Conservation (phyloP, 352 stramenopile species). For the Elongisporangium anandrum region DNA sequence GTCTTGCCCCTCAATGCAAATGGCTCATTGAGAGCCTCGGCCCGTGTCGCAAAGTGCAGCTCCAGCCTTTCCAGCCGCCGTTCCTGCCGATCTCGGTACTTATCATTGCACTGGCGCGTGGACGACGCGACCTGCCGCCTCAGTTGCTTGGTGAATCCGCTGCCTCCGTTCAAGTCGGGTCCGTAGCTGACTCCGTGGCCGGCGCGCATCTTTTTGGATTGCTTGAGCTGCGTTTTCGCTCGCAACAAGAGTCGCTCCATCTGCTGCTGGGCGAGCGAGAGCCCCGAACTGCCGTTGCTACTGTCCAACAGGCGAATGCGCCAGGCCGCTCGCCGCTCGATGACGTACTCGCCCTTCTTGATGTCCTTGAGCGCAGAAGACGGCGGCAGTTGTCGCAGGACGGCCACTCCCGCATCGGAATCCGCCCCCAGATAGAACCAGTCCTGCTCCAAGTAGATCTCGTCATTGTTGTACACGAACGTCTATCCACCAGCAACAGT, state of each 20-base stretch:
- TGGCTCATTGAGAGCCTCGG: neutral
- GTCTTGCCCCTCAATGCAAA: neutral
- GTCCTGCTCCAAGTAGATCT: slow-evolving; percentile 80
- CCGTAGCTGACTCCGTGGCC: slow-evolving; percentile 46
- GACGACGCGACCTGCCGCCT: slow-evolving; percentile 40
- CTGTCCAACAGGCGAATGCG: slow-evolving; percentile 66
- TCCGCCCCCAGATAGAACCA: slow-evolving; percentile 81
- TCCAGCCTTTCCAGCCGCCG: slow-evolving; percentile 32
- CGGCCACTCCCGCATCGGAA: slow-evolving; percentile 50
- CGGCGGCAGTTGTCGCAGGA: slow-evolving; percentile 56
- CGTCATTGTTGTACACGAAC: slow-evolving; percentile 82
- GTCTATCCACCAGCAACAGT: slow-evolving; percentile 24
- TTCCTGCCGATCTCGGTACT: slow-evolving; percentile 38
- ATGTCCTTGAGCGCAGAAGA: slow-evolving; percentile 22
- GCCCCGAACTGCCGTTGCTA: slow-evolving; percentile 51
- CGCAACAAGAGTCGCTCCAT: slow-evolving; percentile 73
- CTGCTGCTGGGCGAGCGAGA: slow-evolving; percentile 72
- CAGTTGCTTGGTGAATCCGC: slow-evolving; percentile 45
- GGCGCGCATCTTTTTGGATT: slow-evolving; percentile 64
- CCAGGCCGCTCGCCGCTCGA: slow-evolving; percentile 65
- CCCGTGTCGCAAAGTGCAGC: slow-evolving; percentile 11
- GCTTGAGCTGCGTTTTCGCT: slow-evolving; percentile 72
- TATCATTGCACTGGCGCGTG: slow-evolving; percentile 40
- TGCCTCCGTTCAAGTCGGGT: slow-evolving; percentile 37
- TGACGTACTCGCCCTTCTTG: slow-evolving; percentile 59